Percentiles rank a stretch among this genome's conserved stretches.
Conservation (phyloP, 2,329 filamentous ascomycete genomes). For the Hypoxylon sp. region DNA sequence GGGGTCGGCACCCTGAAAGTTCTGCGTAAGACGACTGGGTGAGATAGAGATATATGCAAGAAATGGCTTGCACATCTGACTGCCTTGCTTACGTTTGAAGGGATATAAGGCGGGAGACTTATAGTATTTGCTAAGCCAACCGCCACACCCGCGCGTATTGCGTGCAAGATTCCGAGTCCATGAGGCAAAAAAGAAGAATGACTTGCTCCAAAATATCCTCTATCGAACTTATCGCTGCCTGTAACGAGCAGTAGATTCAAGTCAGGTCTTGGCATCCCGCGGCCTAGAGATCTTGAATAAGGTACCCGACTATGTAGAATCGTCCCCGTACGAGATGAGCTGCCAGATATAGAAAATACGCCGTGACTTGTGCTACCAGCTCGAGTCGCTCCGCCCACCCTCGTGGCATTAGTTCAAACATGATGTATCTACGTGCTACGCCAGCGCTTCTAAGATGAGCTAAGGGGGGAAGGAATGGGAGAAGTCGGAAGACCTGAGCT, state of each 20-base stretch:
- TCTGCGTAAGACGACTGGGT: conserved; percentile 27
- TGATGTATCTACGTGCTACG: conserved; percentile 35
- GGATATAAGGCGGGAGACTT: conserved; percentile 6
- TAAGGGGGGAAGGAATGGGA: conserved; percentile 9
- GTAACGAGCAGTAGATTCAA: conserved; percentile 10
- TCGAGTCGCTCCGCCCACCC: conserved; percentile 31
- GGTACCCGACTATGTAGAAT: background rate
- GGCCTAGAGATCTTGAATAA: conserved; percentile 13
- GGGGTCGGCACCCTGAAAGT: conserved; percentile 32
- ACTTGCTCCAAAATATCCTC: conserved; percentile 2
- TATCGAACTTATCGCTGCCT: conserved; percentile 12
- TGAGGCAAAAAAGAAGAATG: background rate
- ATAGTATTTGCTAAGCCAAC: conserved; percentile 25
- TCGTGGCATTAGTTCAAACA: conserved; percentile 36
- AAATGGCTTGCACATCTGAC: conserved; percentile 21
- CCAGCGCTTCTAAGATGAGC: conserved; percentile 31
- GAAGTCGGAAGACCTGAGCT: conserved; percentile 11
- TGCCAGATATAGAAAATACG: conserved; percentile 29
- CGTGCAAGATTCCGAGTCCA: background rate
- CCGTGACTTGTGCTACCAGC: conserved; percentile 30
- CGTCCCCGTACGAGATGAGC: conserved; percentile 11
- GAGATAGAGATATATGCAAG: conserved; percentile 20
- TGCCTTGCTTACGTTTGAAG: background rate
- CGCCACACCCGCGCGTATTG: conserved; percentile 28
- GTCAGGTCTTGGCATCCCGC: conserved; percentile 17